Evolutionary conservation across 768 basidiomycete species (phyloP).

Genomic region (Panaeolus cyanescens): DNA sequence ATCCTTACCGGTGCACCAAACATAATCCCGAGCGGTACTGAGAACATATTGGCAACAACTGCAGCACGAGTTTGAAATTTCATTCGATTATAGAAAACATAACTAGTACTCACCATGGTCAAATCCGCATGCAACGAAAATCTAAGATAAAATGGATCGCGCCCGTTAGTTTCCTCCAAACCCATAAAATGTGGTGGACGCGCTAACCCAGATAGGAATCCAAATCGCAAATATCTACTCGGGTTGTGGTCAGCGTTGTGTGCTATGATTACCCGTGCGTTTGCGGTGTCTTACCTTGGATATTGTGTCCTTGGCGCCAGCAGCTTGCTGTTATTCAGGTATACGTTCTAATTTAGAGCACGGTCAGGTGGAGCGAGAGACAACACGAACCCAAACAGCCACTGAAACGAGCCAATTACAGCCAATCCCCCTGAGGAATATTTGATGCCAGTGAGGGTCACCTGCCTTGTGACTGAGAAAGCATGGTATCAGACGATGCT

Average conservation of each 20-base stretch:
- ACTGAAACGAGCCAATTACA: slow-evolving; percentile 80
- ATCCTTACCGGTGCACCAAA: slow-evolving; percentile 61
- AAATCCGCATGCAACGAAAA: slow-evolving; percentile 70
- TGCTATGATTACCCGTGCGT: not conserved
- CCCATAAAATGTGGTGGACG: too few species aligned
- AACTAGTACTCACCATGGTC: slow-evolving; percentile 57
- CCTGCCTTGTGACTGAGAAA: slow-evolving; percentile 56
- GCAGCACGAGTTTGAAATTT: not conserved
- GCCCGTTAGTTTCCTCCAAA: too few species aligned
- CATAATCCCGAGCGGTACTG: slow-evolving; percentile 69
- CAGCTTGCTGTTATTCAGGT: slow-evolving; percentile 55
- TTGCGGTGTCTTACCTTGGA: slow-evolving; percentile 55
- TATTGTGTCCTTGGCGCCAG: slow-evolving; percentile 64
- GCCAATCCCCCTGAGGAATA: slow-evolving; percentile 72
- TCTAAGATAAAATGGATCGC: slow-evolving; percentile 34
- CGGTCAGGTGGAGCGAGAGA: not conserved
- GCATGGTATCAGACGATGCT: slow-evolving; percentile 6
- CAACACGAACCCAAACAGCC: slow-evolving; percentile 64
- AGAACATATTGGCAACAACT: slow-evolving; percentile 82
- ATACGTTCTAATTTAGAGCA: not conserved
- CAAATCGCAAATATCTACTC: slow-evolving; percentile 59
- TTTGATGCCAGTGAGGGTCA: slow-evolving; percentile 70
- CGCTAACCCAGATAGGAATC: slow-evolving; percentile 73
- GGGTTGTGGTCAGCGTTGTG: not conserved
- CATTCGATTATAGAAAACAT: not conserved